Evolutionary conservation across 768 basidiomycete genomes (phyloP).

Genomic region (Rhizopogon vinicolor): DNA sequence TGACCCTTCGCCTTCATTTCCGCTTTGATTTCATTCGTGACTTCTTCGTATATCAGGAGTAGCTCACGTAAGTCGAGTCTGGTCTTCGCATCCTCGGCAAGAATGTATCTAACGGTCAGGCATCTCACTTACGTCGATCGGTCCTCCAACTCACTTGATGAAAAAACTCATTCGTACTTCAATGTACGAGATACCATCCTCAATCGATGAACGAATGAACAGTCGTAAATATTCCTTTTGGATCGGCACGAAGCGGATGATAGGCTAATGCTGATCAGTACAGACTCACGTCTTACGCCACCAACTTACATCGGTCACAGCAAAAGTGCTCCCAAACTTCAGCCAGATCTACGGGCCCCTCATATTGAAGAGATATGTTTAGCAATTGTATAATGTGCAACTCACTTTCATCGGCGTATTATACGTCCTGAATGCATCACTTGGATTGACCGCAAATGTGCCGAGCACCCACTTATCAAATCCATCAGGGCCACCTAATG

Average conservation of each 20-base stretch:
- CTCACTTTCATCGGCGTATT: slow-evolving; percentile 36
- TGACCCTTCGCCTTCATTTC: slow-evolving; percentile 31
- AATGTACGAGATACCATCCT: slow-evolving; percentile 42
- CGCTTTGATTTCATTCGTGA: slow-evolving; percentile 29
- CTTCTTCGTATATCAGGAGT: slow-evolving; percentile 28
- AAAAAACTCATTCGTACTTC: slow-evolving; percentile 38
- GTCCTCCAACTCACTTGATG: slow-evolving; percentile 22
- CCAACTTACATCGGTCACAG: slow-evolving; percentile 18
- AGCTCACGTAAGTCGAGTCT: slow-evolving; percentile 33
- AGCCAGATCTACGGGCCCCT: slow-evolving; percentile 13
- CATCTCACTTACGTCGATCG: not conserved
- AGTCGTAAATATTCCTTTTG: slow-evolving; percentile 15
- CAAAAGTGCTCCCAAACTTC: slow-evolving; percentile 17
- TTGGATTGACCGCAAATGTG: slow-evolving; percentile 36
- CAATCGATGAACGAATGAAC: slow-evolving; percentile 35
- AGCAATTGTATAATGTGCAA: not conserved
- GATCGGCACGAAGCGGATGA: slow-evolving; percentile 20
- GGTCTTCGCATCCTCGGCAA: slow-evolving; percentile 31
- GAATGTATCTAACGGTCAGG: slow-evolving; percentile 31
- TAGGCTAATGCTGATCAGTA: slow-evolving; percentile 24
- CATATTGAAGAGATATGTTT: not conserved
- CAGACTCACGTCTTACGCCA: slow-evolving; percentile 14
- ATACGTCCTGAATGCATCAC: slow-evolving; percentile 39
- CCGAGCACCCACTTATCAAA: slow-evolving; percentile 40
- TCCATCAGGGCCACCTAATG: slow-evolving; percentile 33